These are phyloP conservation scores for Ormosia semicastrata DNA, from an alignment of 306 rosid genomes.

Conservation along the genomic window DNA sequence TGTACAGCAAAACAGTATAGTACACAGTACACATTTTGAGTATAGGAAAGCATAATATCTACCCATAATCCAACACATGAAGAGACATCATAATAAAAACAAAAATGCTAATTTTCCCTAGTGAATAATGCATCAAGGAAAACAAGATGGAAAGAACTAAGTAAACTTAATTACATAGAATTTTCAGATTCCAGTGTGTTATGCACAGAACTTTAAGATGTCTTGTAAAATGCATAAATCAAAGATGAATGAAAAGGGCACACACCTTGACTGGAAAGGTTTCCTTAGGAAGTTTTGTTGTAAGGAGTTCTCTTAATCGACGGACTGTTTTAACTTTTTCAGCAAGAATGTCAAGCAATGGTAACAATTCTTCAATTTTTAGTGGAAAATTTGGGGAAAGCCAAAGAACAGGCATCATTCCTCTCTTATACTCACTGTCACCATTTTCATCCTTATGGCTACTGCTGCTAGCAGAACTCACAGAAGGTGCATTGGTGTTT, in stretches of 20 bases:
- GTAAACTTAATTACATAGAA: neutral
- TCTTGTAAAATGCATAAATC: neutral
- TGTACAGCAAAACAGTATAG: neutral
- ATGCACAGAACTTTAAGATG: neutral
- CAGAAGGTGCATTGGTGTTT: conserved; percentile 32
- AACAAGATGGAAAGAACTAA: neutral
- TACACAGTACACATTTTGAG: neutral
- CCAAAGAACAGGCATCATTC: conserved; percentile 85
- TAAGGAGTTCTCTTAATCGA: conserved; percentile 84
- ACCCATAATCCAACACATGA: neutral
- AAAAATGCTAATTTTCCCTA: neutral
- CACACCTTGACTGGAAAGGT: conserved; percentile 94
- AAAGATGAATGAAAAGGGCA: neutral
- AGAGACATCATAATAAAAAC: neutral
- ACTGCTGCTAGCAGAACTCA: conserved; percentile 35
- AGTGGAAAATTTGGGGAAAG: conserved; percentile 81
- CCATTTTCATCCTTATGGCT: conserved; percentile 44
- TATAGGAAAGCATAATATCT: neutral
- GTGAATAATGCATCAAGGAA: neutral
- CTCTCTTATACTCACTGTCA: conserved; percentile 64
- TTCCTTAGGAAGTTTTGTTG: conserved; percentile 86
- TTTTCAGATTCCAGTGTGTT: neutral
- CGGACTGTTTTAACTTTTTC: conserved; percentile 90
- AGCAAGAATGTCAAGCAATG: conserved; percentile 89
- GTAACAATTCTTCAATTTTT: conserved; percentile 74